Conservation (phyloP, 768 basidiomycete genomes). For the Termitomyces sp. region DNA sequence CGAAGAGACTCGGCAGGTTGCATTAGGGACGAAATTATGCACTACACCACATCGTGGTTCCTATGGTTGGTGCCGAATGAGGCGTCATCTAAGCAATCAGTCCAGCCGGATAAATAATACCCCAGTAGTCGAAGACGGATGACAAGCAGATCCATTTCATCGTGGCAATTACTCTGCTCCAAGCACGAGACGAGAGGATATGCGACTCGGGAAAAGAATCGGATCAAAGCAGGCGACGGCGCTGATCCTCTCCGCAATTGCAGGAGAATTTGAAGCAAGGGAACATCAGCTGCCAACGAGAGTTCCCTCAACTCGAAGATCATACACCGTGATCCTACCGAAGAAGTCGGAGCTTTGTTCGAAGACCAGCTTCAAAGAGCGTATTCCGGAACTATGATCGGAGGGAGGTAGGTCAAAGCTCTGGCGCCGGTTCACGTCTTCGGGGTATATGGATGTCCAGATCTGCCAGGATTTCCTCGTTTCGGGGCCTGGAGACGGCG, state of each 20-base stretch:
- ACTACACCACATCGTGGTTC: neutral
- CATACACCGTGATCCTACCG: slow-evolving; percentile 12
- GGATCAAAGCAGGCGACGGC: too few relatives aligned
- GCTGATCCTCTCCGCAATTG: too few relatives aligned
- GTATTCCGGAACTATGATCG: slow-evolving; percentile 26
- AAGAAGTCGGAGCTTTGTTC: slow-evolving; percentile 4
- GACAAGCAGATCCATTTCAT: too few relatives aligned
- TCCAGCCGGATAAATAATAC: too few relatives aligned
- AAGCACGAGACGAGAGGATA: too few relatives aligned
- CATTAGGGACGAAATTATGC: neutral
- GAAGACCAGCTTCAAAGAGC: slow-evolving; percentile 60
- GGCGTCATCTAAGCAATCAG: too few relatives aligned
- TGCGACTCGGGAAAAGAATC: too few relatives aligned
- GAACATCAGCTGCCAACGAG: neutral
- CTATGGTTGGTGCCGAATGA: neutral
- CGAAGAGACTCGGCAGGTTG: too few relatives aligned
- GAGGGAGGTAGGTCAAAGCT: slow-evolving; percentile 46
- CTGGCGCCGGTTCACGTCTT: slow-evolving; percentile 75
- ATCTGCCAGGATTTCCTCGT: slow-evolving; percentile 40
- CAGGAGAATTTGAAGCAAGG: neutral
- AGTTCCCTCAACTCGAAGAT: slow-evolving; percentile 10
- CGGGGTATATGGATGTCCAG: slow-evolving; percentile 60
- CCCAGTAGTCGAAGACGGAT: too few relatives aligned
- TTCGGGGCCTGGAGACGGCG: slow-evolving; percentile 8
- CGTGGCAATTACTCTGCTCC: too few relatives aligned